Percentiles rank a stretch among this genome's conserved stretches.
Evolutionary conservation across 805 yeast species (phyloP).

Genomic region (Yamadazyma nakazawae): DNA sequence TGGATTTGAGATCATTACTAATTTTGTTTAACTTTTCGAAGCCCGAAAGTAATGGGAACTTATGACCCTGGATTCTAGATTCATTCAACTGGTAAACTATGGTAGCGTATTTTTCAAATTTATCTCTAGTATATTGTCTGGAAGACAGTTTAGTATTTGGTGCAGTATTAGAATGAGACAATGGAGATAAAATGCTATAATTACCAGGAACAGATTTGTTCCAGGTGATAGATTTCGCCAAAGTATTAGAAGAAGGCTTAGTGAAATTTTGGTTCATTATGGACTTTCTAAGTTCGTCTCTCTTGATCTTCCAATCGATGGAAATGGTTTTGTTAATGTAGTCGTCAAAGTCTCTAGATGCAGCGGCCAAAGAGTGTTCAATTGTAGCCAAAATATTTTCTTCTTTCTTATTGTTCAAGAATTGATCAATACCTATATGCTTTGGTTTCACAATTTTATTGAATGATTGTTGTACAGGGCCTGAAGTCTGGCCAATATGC

Average conservation of each 20-base stretch:
- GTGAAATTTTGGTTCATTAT: constrained; percentile 33
- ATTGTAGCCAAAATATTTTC: constrained; percentile 80
- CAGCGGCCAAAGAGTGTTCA: constrained; percentile 69
- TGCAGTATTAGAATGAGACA: constrained; percentile 13
- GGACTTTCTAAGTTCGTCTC: constrained; percentile 67
- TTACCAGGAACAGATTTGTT: constrained; percentile 32
- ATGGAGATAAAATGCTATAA: constrained; percentile 32
- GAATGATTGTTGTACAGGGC: not conserved
- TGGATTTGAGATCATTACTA: constrained; percentile 60
- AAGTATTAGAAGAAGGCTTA: not conserved
- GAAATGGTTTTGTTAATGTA: constrained; percentile 70
- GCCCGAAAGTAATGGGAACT: constrained; percentile 57
- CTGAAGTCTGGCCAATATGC: constrained; percentile 1
- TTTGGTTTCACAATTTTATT: constrained; percentile 11
- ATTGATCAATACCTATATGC: constrained; percentile 50
- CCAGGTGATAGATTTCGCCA: constrained; percentile 29
- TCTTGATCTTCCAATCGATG: constrained; percentile 80
- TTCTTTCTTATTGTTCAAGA: constrained; percentile 67
- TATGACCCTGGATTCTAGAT: constrained; percentile 50
- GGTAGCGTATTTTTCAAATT: constrained; percentile 73
- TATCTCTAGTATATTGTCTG: constrained; percentile 43
- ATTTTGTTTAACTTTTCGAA: constrained; percentile 58
- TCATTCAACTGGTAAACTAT: constrained; percentile 70
- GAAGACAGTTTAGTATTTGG: constrained; percentile 13
- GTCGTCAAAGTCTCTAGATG: constrained; percentile 79